A percentile compares a stretch with the other conserved stretches of the same genome.
These are phyloP conservation scores for Eucalyptus lansdowneana DNA, from an alignment of 345 rosid species.

Conservation along the genomic window DNA sequence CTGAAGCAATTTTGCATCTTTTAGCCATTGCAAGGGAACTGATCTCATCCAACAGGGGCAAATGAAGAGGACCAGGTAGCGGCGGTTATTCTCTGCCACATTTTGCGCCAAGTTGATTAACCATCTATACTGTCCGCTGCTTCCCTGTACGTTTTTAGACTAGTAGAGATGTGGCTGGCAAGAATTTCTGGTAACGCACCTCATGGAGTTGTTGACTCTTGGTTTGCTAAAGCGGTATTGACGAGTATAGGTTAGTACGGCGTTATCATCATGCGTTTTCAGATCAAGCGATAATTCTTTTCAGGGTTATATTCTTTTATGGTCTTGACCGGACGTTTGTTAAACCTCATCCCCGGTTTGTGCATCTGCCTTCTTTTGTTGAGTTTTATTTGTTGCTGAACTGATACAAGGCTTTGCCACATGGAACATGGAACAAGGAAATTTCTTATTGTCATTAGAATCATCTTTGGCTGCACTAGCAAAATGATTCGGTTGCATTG, in stretches of 20 bases:
- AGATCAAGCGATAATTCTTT: background rate
- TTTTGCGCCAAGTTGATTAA: slow-evolving; percentile 19
- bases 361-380: background rate
- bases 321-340: background rate
- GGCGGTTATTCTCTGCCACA: slow-evolving; percentile 50
- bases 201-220: slow-evolving; percentile 25
- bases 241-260: slow-evolving; percentile 22
- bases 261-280: slow-evolving; percentile 58
- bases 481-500: background rate
- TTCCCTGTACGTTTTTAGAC: slow-evolving; percentile 40
- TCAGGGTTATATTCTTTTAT: background rate
- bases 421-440: background rate
- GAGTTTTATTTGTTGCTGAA: background rate
- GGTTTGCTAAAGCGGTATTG: slow-evolving; percentile 33
- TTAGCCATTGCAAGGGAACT: slow-evolving; percentile 5
- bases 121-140: slow-evolving; percentile 18
- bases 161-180: slow-evolving; percentile 53
- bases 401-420: background rate
- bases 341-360: background rate
- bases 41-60: background rate
- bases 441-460: background rate
- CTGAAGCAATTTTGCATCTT: slow-evolving; percentile 55
- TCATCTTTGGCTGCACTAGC: background rate
- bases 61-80: background rate
- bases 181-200: slow-evolving; percentile 2